phyloP scores from a whole-genome alignment of 257 asterid genomes.

The Lavandula angustifolia region DNA sequence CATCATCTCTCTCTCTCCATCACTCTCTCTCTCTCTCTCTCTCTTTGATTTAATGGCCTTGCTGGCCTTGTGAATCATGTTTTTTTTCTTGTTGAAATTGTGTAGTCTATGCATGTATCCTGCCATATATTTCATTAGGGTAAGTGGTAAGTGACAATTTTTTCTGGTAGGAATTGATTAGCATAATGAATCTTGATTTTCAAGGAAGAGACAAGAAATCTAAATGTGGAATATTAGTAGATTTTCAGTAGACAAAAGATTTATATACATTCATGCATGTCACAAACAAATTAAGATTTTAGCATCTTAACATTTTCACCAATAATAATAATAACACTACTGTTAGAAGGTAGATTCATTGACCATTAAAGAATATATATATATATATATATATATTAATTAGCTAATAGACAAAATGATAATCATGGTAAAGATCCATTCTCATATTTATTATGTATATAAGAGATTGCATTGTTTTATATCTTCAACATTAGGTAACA shows the following conservation, averaged over 20 bases:
- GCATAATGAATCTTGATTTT: conserved; percentile 28
- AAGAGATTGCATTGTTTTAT: too few relatives aligned
- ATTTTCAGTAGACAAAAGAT: conserved; percentile 27
- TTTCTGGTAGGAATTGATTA: conserved; percentile 20
- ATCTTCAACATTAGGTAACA: too few relatives aligned
- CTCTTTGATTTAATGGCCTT: conserved; percentile 21
- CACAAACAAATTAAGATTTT: conserved; percentile 21
- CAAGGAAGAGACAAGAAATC: conserved; percentile 35
- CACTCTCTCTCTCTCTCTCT: not conserved
- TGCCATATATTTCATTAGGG: conserved; percentile 16
- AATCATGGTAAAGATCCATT: too few relatives aligned
- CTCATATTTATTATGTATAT: too few relatives aligned
- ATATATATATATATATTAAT: too few relatives aligned
- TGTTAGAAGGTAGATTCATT: too few relatives aligned
- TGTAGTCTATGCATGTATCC: conserved; percentile 38
- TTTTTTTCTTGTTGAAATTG: conserved; percentile 27
- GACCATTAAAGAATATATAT: too few relatives aligned
- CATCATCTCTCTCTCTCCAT: not conserved
- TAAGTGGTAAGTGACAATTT: conserved; percentile 7
- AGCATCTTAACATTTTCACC: not conserved
- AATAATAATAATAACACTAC: too few relatives aligned
- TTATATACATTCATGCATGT: conserved; percentile 22
- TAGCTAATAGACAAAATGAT: too few relatives aligned
- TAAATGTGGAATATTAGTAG: conserved; percentile 31
- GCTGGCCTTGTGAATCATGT: conserved; percentile 44